phyloP scores from a whole-genome alignment of 2,329 filamentous ascomycete genomes.

The Pyrenochaeta sp. region DNA sequence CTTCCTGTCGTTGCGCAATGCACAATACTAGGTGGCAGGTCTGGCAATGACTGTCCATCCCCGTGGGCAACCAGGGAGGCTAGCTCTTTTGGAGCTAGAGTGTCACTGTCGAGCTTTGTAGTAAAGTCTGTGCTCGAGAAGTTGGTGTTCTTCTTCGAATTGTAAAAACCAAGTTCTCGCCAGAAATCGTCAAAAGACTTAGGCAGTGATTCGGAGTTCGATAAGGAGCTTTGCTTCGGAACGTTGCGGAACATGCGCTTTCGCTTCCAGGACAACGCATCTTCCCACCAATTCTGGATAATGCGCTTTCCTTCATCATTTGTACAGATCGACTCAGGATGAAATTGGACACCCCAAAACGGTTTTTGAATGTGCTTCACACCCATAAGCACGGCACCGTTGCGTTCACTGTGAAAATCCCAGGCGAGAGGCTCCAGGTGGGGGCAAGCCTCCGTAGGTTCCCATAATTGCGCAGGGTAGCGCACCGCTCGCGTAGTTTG shows the following conservation, averaged over 20 bases:
- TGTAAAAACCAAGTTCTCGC: conserved; percentile 25
- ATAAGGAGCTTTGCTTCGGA: conserved; percentile 12
- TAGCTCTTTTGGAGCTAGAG: conserved; percentile 31
- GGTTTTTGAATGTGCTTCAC: conserved; percentile 73
- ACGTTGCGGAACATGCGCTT: conserved; percentile 24
- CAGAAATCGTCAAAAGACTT: conserved; percentile 30
- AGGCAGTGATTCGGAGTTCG: conserved; percentile 20
- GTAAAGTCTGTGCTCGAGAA: conserved; percentile 11
- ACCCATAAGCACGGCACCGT: conserved; percentile 77
- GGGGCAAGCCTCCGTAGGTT: conserved; percentile 45
- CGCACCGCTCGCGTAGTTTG: conserved; percentile 35
- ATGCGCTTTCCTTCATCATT: conserved; percentile 70
- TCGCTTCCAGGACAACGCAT: conserved; percentile 65
- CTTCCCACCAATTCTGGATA: conserved; percentile 77
- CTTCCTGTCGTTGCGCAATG: conserved; percentile 47
- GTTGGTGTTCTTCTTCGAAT: conserved; percentile 11
- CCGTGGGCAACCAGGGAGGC: conserved; percentile 39
- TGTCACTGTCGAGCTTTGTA: conserved; percentile 18
- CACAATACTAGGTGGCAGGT: conserved; percentile 38
- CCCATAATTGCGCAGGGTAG: conserved; percentile 55
- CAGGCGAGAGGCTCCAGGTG: conserved; percentile 58
- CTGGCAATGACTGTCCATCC: conserved; percentile 30
- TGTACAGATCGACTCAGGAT: conserved; percentile 89
- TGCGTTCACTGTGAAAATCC: conserved; percentile 55
- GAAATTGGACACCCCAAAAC: conserved; percentile 89